phyloP scores from a whole-genome alignment of 305 asterid species.

The Coffea humblotiana region DNA sequence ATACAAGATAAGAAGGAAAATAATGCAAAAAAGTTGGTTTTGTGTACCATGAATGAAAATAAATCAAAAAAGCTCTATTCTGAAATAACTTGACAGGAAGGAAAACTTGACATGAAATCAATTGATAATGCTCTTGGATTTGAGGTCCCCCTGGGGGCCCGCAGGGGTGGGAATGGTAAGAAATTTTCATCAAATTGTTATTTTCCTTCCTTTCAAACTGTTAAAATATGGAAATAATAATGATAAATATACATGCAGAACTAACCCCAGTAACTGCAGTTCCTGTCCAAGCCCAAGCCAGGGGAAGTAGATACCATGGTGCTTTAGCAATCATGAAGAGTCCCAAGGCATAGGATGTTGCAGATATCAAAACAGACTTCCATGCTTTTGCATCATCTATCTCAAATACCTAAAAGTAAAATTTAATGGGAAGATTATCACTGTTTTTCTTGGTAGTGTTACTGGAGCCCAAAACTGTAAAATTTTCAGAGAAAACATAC shows the following conservation, averaged over 20 bases:
- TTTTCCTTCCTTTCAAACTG: background rate
- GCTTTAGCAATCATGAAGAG: slow-evolving; percentile 84
- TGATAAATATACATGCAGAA: slow-evolving; percentile 16
- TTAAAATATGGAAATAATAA: slow-evolving; percentile 11
- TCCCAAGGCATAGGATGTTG: slow-evolving; percentile 76
- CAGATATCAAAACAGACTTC: slow-evolving; percentile 87
- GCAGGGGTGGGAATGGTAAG: background rate
- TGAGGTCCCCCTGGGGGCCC: background rate
- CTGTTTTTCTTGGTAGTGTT: too few species aligned
- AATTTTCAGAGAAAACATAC: background rate
- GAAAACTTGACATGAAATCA: background rate
- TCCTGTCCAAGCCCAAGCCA: slow-evolving; percentile 99
- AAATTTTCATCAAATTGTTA: background rate
- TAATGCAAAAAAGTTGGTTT: slow-evolving; percentile 17
- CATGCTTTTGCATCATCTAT: slow-evolving; percentile 82
- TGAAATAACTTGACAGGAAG: slow-evolving; percentile 4
- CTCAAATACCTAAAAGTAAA: slow-evolving; percentile 71
- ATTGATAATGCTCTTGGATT: background rate
- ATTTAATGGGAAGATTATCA: slow-evolving; percentile 11
- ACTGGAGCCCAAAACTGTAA: background rate
- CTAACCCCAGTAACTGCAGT: slow-evolving; percentile 96
- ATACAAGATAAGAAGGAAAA: slow-evolving; percentile 21
- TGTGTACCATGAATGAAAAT: slow-evolving; percentile 14
- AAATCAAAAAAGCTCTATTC: slow-evolving; percentile 1
- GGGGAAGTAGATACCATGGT: slow-evolving; percentile 98